Base-by-base conservation (phyloP, 805 yeast genomes). In the Blastobotrys robertii region DNA sequence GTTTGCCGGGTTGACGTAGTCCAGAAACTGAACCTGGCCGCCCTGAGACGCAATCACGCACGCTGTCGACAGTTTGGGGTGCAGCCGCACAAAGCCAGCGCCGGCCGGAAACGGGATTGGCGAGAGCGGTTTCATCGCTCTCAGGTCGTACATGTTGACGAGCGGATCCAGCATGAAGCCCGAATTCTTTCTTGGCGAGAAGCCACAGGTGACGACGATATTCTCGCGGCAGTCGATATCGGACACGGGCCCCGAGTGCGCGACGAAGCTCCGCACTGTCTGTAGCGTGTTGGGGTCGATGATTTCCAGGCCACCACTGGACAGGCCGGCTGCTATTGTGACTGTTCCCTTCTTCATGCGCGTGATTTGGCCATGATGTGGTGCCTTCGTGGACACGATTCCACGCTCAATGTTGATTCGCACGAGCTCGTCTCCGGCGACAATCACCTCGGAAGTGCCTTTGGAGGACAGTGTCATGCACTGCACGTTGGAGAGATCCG, bases 71-170 rank as follows among this genome's bases (percentile, higher is more conserved):
- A 87, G 58, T 47, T 83, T 81, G 5, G 97, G 97, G 63, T 90
- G 97, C 48, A 90, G 69, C 39, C 83, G 72, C 1, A 82, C 92
- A 57, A 74, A 83, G 8, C 83, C 72, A 1, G 97, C 96, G 9
- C 97, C 97, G 0, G 87, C 81, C 1, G 92, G 87, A 55, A 87
- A 86, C 3, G 96, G 77, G 6, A 90, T 69, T 2, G 97, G 96
- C 0, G 94, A 68, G 43, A 80, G 62, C 1, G 87, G 72, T 41
- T 75, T 72, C 75, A 84, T 68, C 44, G 77, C 73, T 48, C 94
- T 72, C 28, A 85, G 59, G 59, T 92, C 97, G 59, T 77, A 86
- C 14, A 86, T 77, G 50, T 80, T 80, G 14, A 90, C 87, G 48
- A 90, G 70, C 0, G 95, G 90, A 56, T 92, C 97, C 7, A 77